phyloP scores from a whole-genome alignment of 306 rosid genomes.

The Medicago lupulina region DNA sequence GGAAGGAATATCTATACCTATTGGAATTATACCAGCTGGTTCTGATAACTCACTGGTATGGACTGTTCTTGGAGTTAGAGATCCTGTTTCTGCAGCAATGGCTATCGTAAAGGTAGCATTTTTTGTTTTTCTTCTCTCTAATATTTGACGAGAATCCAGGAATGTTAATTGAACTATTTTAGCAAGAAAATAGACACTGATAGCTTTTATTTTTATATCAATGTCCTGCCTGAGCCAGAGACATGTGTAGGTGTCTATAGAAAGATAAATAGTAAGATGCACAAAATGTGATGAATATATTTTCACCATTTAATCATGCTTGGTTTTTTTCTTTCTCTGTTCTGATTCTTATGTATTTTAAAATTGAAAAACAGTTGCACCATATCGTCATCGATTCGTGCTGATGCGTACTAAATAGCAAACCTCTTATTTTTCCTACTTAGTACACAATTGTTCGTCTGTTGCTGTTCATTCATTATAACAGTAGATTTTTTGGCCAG shows the following conservation, averaged over 20 bases:
- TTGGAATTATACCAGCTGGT: slow-evolving; percentile 99
- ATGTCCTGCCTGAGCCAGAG: slow-evolving; percentile 36
- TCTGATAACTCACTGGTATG: slow-evolving; percentile 97
- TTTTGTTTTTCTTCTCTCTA: slow-evolving; percentile 11
- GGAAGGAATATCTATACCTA: slow-evolving; percentile 98
- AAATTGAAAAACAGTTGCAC: background rate
- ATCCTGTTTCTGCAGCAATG: slow-evolving; percentile 97
- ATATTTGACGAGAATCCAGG: slow-evolving; percentile 24
- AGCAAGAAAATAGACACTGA: slow-evolving; percentile 18
- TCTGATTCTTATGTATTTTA: background rate
- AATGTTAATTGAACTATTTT: slow-evolving; percentile 24
- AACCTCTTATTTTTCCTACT: slow-evolving; percentile 9
- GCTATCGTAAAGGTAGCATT: slow-evolving; percentile 90
- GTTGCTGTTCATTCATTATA: no score
- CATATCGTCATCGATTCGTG: background rate
- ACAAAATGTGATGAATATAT: background rate
- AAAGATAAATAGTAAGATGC: background rate
- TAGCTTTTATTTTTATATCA: slow-evolving; percentile 29
- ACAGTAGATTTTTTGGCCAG: slow-evolving; percentile 7
- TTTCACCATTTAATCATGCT: background rate
- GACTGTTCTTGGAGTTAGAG: slow-evolving; percentile 99
- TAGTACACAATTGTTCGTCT: background rate
- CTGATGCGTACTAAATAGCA: background rate
- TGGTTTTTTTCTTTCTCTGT: background rate
- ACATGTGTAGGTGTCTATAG: background rate